Evolutionary conservation across 2,329 filamentous ascomycete genomes (phyloP).

Genomic region (Fusarium robinianum): DNA sequence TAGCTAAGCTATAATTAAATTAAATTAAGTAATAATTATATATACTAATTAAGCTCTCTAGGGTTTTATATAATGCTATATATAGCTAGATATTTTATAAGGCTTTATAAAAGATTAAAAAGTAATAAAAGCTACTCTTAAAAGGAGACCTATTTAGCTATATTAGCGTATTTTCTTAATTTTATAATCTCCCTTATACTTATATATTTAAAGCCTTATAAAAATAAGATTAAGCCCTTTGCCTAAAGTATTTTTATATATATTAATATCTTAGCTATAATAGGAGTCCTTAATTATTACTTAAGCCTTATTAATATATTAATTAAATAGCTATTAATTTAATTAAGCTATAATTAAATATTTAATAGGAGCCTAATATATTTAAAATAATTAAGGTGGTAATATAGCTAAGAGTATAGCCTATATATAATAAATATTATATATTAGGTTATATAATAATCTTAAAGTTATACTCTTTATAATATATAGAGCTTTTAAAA

Average conservation of each 20-base stretch:
- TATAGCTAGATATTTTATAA: constrained; percentile 18
- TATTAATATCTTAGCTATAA: background rate
- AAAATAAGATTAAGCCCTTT: background rate
- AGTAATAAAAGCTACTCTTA: background rate
- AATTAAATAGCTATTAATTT: no score
- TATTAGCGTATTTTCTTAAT: background rate
- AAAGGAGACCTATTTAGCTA: background rate
- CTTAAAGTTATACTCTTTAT: no score
- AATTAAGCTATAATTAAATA: no score
- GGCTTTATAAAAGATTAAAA: background rate
- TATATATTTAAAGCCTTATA: background rate
- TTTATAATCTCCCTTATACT: background rate
- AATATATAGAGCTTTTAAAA: no score
- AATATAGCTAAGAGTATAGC: no score
- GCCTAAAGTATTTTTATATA: background rate
- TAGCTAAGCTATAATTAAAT: constrained; percentile 18
- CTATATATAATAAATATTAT: no score
- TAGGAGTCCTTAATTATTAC: background rate
- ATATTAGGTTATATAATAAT: no score
- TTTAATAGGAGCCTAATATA: no score
- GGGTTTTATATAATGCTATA: constrained; percentile 13
- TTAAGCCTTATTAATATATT: no score
- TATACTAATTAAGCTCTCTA: constrained; percentile 14
- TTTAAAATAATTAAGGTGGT: no score
- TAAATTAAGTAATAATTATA: constrained; percentile 19